Evolutionary conservation across 2,329 filamentous ascomycete species (phyloP), one percentile per base, ranked within the genome.

Genomic region (Diatrype stigma): DNA sequence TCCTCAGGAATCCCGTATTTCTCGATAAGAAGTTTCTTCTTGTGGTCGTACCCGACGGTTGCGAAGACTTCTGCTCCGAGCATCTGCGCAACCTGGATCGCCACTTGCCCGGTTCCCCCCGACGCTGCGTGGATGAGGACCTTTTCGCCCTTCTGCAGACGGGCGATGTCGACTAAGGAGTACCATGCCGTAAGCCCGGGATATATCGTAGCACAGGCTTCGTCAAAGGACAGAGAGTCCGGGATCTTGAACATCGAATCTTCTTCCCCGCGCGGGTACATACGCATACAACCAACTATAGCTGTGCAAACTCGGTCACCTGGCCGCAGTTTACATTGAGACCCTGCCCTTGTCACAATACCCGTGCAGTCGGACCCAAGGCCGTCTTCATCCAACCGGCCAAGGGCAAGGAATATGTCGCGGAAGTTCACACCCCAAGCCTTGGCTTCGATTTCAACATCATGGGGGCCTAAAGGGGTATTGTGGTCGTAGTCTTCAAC

Each of bases 1-100:
- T 61, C 55, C 2, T 55, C 51, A 0, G 63, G 58, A 6, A 73
- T 64, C 2, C 55, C 56, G 30, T 66, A 70, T 1, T 47, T 51
- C 1, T 66, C 56, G 11, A 62, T 60, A 1, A 72, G 49, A 11
- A 68, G 54, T n/a, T 65, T 44, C 17, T 58, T 62, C 51, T 73
- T 70, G 16, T 64, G 60, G 3, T 59, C 46, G 6, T 57, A 62
- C 3, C 64, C 58, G 17, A 69, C 68, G 0, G 70, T 72, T 1
- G 60, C 59, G 26, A 67, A 69, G 0, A 71, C 56, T 30, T 64
- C 58, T 1, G 61, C 59, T 1, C 53, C 59, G 14, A 42, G 38
- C 8, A 52, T 47, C 22, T 54, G 51, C n/a, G 56, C 56, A n/a
- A 60, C 45, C 49, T 54, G 52, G 38, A 60, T 52, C 1, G 59